phyloP scores from a whole-genome alignment of 2,329 filamentous ascomycete genomes.

The Paracorniculantispora psalliotae region DNA sequence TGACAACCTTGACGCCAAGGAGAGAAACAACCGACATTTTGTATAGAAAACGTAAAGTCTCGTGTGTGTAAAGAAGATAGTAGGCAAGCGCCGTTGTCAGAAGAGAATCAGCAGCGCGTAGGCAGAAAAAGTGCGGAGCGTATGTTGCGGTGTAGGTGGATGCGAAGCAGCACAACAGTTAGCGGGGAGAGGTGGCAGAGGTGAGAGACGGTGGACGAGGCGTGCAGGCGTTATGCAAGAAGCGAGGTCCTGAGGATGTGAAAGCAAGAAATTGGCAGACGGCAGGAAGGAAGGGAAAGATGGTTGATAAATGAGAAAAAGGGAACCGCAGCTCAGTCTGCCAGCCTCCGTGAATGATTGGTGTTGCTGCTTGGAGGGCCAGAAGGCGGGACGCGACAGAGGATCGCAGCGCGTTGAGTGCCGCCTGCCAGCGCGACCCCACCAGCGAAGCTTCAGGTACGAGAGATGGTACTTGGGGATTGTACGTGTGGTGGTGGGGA shows the following conservation, averaged over 20 bases:
- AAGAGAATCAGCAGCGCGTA: background rate
- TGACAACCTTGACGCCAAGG: conserved; percentile 89
- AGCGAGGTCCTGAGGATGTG: background rate
- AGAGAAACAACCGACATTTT: conserved; percentile 93
- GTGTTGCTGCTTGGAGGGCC: conserved; percentile 13
- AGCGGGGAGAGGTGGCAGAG: background rate
- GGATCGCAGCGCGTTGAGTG: conserved; percentile 27
- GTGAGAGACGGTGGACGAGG: too few relatives aligned
- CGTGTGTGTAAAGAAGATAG: background rate
- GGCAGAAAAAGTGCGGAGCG: background rate
- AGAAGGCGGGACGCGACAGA: conserved; percentile 23
- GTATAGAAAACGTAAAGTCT: conserved; percentile 4
- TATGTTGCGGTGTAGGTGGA: conserved; percentile 8
- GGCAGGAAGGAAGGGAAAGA: background rate
- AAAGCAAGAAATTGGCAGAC: background rate
- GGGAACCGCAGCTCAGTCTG: background rate
- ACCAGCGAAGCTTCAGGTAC: background rate
- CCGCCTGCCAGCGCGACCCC: conserved; percentile 15
- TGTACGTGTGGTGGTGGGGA: too few relatives aligned
- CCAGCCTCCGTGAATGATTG: conserved; percentile 5
- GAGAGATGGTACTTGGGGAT: too few relatives aligned
- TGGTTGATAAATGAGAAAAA: background rate
- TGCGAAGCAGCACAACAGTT: background rate
- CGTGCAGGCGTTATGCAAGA: background rate
- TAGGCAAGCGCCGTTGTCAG: background rate